Base-by-base conservation (phyloP, 2,329 filamentous ascomycete species). In the Orbilia blumenaviensis region DNA sequence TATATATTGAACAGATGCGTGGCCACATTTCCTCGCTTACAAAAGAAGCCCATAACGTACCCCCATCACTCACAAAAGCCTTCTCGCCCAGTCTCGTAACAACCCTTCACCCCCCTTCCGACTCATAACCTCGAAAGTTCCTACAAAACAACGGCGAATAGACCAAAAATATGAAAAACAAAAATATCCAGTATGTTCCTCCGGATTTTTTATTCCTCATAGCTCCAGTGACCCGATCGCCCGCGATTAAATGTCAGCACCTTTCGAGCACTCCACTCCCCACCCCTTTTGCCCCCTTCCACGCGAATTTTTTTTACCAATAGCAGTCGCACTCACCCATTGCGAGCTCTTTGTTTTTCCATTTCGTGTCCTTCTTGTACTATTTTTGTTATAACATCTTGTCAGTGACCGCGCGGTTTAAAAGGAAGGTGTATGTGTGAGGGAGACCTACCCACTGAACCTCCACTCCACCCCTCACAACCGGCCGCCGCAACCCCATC, bases 301-400 rank as follows among this genome's bases (percentile, higher is more conserved):
- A 14, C 6, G 32, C 32, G 6, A 12, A n/a, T n/a, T n/a, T n/a
- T 5, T 34, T 29, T 29, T 56, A 56, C 34, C 44, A 38, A 23
- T 66, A 41, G 21, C 27, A 38, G 12, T 60, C 52, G 18, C 16
- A 36, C 16, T 72, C 67, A 25, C 38, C 48, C 8, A 50, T 36
- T 38, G 48, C 23, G 27, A 66, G 46, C 41, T 72, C 67, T 21
- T 21, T 29, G 14, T 66, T 29, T 9, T 62, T 44, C 67, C 67
- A 72, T 48, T 23, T 56, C 1, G 67, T 60, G 2, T 62, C 67
- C 14, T 64, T 72, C 38, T 42, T 54, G 29, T 58, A 46, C 67
- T 72, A n/a, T n/a, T n/a, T n/a, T n/a, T n/a, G n/a, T n/a, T n/a
- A 44, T 34, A 56, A 16, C n/a, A 34, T 14, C 21, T 50, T 27